phyloP scores from a whole-genome alignment of 1,284 basidiomycete genomes.

The Boletus sp. region DNA sequence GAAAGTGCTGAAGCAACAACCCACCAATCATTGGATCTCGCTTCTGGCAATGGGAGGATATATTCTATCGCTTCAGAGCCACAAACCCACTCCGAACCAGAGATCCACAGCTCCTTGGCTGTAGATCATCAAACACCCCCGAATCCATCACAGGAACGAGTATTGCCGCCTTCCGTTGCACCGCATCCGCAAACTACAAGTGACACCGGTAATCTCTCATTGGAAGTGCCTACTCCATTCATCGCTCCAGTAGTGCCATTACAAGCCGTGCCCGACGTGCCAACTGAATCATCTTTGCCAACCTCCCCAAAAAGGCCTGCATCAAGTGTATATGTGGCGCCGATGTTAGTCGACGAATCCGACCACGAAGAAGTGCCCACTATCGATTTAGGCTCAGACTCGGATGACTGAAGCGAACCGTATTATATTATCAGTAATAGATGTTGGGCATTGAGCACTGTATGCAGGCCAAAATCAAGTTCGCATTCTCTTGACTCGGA shows the following conservation, averaged over 20 bases:
- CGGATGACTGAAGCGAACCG: conserved; percentile 24
- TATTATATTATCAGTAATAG: neutral
- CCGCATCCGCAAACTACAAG: conserved; percentile 1
- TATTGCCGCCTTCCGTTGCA: neutral
- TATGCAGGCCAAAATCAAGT: conserved; percentile 8
- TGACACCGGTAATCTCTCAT: neutral
- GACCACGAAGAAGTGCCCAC: conserved; percentile 54
- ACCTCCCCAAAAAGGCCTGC: conserved; percentile 10
- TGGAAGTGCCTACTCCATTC: neutral
- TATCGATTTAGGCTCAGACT: conserved; percentile 52
- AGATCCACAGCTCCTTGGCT: conserved; percentile 1
- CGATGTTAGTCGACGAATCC: conserved; percentile 32
- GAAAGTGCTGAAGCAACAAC: conserved; percentile 51
- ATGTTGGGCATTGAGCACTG: neutral
- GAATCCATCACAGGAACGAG: conserved; percentile 1
- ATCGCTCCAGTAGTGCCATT: neutral
- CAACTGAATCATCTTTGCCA: neutral
- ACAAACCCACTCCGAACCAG: conserved; percentile 1
- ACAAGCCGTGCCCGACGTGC: neutral
- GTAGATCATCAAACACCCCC: neutral
- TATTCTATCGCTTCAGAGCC: neutral
- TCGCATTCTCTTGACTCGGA: conserved; percentile 20
- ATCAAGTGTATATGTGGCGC: neutral
- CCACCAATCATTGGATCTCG: conserved; percentile 42
- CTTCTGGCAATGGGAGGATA: conserved; percentile 7